Base-by-base conservation (phyloP, 2,329 filamentous ascomycete genomes). In the Ophiocordyceps unilateralis region DNA sequence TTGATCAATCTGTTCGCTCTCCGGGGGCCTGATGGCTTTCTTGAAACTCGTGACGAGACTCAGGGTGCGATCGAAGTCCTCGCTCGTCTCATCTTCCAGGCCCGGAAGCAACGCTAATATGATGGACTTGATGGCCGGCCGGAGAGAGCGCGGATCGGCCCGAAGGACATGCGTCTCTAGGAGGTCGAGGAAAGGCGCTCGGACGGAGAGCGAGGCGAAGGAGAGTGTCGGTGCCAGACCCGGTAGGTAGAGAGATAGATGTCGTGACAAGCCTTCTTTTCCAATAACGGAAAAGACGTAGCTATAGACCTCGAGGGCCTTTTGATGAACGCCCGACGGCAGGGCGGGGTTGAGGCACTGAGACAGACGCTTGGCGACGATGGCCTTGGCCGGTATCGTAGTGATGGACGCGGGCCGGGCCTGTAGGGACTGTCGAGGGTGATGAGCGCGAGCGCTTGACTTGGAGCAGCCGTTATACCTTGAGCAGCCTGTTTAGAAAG, bases 281-380 rank as follows among this genome's bases (percentile, higher is more conserved):
- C 86, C 84, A 53, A 98, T 86, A 49, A 86, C 73, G 19, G 79
- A 76, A 57, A 98, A 98, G 49, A 96, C 78, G 56, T 86, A 86
- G 40, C 71, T 77, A 60, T 98, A 98, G 37, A 96, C 84, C 61
- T 98, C 91, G 44, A 98, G 73, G 1, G 91, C 79, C 60, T 96
- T 98, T 61, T 98, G 93, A 63, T 98, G 91, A 17, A 98, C 93
- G 23, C 91, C 91, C 0, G 91, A 95, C 14, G 91, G 91, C 42
- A 98, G 68, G 19, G 84, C 80, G 32, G 91, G 88, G 58, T 95
- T 93, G 50, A 98, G 71, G 58, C 91, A 98, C 71, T 98, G 91
- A 38, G 91, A 83, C 46, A 98, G 70, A 53, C 89, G 83, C 62
- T 93, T 91, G 54, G 91, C 83, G 56, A 98, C 81, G 44, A 79